Base-by-base conservation (phyloP, 768 basidiomycete genomes). In the Lenzites betulinus region DNA sequence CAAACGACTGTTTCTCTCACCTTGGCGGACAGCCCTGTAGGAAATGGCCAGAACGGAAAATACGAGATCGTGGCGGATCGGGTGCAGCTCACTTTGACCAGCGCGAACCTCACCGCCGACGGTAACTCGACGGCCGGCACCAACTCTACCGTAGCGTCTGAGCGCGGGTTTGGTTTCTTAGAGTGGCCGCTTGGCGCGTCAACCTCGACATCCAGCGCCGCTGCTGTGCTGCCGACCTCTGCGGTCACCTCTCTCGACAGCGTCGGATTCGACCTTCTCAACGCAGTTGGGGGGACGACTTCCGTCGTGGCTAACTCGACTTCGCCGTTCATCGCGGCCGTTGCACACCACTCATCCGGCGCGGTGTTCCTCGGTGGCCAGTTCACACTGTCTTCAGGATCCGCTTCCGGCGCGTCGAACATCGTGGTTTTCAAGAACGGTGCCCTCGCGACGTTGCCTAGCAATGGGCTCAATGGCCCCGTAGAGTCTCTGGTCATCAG, bases 31-130 rank as follows among this genome's bases (percentile, higher is more conserved):
- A 74, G 77, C 16, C 90, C 95, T 1, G 70, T 68, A 1, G 92
- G 90, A 12, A 74, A 73, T 43, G 90, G 86, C 7, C 78, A 83
- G 66, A 78, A 81, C 46, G 88, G 87, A n/a, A 73, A 85, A 61
- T 96, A 86, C 71, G 83, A 88, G 53, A 75, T 98, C 33, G 88
- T 98, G 11, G 96, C 96, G 4, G 92, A 94, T 69, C 80, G 86
- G 30, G 81, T 98, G n/a, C 84, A 95, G 71, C 73, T 98, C 54
- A 74, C 88, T 36, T 81, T 98, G 47, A 86, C 78, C 20, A 89
- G 87, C 20, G 81, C 83, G 15, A 83, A 81, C 69, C 59, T 74
- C 36, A 80, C 79, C 22, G 71, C 75, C 18, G 50, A 58, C 15
- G 53, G 62, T 15, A 63, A 65, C 2, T 68, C 70, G 41, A 70